Evolutionary conservation across 192 early-diverging fungal species (phyloP).

Genomic region (Jimgerdemannia flammicorona): DNA sequence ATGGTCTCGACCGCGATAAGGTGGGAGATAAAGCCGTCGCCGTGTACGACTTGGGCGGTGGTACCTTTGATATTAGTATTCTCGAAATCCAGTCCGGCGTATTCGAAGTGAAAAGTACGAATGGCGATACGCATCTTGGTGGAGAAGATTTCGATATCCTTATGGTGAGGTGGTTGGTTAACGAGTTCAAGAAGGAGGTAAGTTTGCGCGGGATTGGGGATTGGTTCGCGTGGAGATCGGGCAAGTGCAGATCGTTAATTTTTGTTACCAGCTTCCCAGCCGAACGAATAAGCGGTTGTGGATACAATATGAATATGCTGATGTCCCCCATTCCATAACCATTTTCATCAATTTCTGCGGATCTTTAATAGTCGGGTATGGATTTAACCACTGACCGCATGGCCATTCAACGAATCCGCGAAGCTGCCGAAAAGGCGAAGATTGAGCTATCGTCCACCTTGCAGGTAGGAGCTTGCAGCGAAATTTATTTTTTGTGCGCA

Average conservation of each 20-base stretch:
- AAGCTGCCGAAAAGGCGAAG: conserved; percentile 92
- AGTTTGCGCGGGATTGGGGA: not conserved
- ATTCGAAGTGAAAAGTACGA: conserved; percentile 91
- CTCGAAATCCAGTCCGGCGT: conserved; percentile 87
- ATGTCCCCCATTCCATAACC: no score
- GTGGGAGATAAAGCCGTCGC: conserved; percentile 70
- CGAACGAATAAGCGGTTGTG: no score
- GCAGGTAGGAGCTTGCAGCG: conserved; percentile 46
- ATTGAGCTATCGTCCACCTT: conserved; percentile 85
- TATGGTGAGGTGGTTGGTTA: conserved; percentile 68
- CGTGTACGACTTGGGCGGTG: conserved; percentile 90
- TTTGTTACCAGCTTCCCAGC: no score
- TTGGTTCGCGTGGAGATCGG: not conserved
- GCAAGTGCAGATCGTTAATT: no score
- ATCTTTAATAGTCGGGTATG: conserved; percentile 45
- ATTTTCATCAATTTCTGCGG: no score
- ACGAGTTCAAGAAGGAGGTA: conserved; percentile 80
- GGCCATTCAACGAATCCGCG: conserved; percentile 87
- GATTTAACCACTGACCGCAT: conserved; percentile 83
- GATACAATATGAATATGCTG: no score
- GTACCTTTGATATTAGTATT: conserved; percentile 91
- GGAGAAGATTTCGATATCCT: conserved; percentile 57
- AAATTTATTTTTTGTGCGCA: conserved; percentile 76
- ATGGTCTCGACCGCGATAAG: conserved; percentile 61
- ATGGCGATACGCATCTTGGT: conserved; percentile 75